phyloP scores from a whole-genome alignment of 352 stramenopile species.

The Phytophthora capsici region DNA sequence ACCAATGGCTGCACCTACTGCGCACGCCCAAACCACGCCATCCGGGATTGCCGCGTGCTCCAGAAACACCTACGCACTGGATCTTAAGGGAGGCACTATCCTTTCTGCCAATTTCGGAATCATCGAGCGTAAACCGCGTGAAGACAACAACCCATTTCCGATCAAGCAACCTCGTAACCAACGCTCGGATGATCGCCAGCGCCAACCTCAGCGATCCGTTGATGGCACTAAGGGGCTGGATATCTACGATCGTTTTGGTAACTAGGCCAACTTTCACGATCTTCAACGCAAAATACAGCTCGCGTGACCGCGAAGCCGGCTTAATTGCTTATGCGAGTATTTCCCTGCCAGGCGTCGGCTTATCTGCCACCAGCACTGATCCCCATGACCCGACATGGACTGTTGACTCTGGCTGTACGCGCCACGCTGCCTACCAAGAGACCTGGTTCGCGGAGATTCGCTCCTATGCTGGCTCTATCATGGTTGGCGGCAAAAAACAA shows the following conservation, averaged over 20 bases:
- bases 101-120: constrained; percentile 17
- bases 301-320: background rate
- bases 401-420: constrained; percentile 20
- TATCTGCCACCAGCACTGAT: background rate
- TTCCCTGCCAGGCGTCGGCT: background rate
- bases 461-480: constrained; percentile 2
- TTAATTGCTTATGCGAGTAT: constrained; percentile 11
- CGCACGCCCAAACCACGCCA: constrained; percentile 10
- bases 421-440: background rate
- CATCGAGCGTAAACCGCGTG: constrained; percentile 1
- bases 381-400: constrained; percentile 13
- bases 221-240: background rate
- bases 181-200: background rate
- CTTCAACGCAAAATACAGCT: constrained; percentile 2
- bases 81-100: constrained; percentile 16
- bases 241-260: constrained; percentile 11
- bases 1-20: background rate
- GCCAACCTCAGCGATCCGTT: no score
- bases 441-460: constrained; percentile 17
- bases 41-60: constrained; percentile 18
- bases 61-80: constrained; percentile 13
- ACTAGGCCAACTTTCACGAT: background rate
- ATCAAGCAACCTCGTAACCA: background rate
- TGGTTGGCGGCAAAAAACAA: constrained; percentile 13
- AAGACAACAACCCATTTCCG: background rate